These are phyloP conservation scores for Pseudozyma pruni DNA, from an alignment of 1,284 basidiomycete species.

Conservation along the genomic window DNA sequence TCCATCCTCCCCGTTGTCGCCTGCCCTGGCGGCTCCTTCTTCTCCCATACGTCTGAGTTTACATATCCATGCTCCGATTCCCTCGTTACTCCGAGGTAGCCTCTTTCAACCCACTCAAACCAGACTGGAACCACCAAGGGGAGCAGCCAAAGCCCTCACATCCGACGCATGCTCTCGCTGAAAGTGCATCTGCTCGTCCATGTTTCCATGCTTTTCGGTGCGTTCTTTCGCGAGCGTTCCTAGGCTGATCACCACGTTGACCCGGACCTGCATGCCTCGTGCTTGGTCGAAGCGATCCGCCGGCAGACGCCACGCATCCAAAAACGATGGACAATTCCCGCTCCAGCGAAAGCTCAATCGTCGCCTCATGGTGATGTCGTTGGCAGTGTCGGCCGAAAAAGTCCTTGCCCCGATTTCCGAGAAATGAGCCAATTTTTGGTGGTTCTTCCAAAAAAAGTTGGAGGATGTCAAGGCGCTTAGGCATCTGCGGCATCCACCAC, in stretches of 20 bases:
- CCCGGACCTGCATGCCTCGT: neutral
- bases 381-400: neutral
- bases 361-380: neutral
- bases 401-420: constrained; percentile 16
- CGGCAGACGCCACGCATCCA: too few species aligned
- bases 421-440: constrained; percentile 19
- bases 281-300: neutral
- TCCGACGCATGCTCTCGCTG: too few species aligned
- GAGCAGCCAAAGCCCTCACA: too few species aligned
- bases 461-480: neutral
- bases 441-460: constrained; percentile 25
- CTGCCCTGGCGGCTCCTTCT: neutral
- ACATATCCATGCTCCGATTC: too few species aligned
- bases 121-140: too few species aligned
- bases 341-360: too few species aligned
- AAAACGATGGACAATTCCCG: too few species aligned
- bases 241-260: constrained; percentile 40
- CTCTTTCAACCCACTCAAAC: too few species aligned
- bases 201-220: constrained; percentile 1
- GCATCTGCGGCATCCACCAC: neutral
- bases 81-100: too few species aligned
- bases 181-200: too few species aligned
- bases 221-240: constrained; percentile 15
- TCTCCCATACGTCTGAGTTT: too few species aligned
- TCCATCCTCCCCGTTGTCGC: neutral